Evolutionary conservation across 2,329 filamentous ascomycete genomes (phyloP).

Genomic region (Xylariales sp.): DNA sequence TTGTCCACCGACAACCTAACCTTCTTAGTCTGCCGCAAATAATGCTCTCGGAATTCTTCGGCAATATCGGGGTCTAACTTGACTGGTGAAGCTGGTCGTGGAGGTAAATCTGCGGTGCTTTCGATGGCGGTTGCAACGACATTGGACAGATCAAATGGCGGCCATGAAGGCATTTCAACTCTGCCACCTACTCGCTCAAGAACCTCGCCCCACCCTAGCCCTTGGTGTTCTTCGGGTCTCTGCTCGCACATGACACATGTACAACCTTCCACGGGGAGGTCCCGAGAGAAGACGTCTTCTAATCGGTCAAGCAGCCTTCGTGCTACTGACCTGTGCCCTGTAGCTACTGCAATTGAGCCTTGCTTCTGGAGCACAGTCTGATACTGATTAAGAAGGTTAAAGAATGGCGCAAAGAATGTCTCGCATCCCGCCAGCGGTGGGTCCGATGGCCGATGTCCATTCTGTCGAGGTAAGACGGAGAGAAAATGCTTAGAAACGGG

Average conservation of each 20-base stretch:
- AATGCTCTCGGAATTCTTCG: slow-evolving; percentile 92
- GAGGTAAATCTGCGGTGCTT: slow-evolving; percentile 70
- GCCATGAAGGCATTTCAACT: slow-evolving; percentile 87
- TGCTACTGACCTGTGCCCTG: slow-evolving; percentile 94
- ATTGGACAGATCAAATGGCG: slow-evolving; percentile 80
- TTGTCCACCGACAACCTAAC: slow-evolving; percentile 90
- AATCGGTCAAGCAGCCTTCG: slow-evolving; percentile 88
- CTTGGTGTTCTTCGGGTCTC: slow-evolving; percentile 70
- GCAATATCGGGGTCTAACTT: slow-evolving; percentile 94
- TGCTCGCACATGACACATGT: slow-evolving; percentile 84
- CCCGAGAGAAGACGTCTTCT: slow-evolving; percentile 92
- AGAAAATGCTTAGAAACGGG: slow-evolving; percentile 80
- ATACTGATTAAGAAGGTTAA: slow-evolving; percentile 87
- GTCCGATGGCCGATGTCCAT: slow-evolving; percentile 69
- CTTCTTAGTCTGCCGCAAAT: slow-evolving; percentile 90
- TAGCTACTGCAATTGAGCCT: slow-evolving; percentile 93
- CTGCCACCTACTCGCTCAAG: slow-evolving; percentile 92
- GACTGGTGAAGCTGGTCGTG: slow-evolving; percentile 69
- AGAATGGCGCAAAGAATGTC: slow-evolving; percentile 83
- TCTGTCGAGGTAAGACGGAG: slow-evolving; percentile 68
- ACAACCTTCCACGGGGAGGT: slow-evolving; percentile 89
- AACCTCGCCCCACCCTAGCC: slow-evolving; percentile 94
- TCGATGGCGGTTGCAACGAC: slow-evolving; percentile 70
- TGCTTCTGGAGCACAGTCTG: slow-evolving; percentile 82
- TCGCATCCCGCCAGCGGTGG: slow-evolving; percentile 75